Evolutionary conservation across 176 grass and related monocot species (phyloP), one percentile per base, ranked within the genome.

Genomic region (Dactylis glomerata): DNA sequence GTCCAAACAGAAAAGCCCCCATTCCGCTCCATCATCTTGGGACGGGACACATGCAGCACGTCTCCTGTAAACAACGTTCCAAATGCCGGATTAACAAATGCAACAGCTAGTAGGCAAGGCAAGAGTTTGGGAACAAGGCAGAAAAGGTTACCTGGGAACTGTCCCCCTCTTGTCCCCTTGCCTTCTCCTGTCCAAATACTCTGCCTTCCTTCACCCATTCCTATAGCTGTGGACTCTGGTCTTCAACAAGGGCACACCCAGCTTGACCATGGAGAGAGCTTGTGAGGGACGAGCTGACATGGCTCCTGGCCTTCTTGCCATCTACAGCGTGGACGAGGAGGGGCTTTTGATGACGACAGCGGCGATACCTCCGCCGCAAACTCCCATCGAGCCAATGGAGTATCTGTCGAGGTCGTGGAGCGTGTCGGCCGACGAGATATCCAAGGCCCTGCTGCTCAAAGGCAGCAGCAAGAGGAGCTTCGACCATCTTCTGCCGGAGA

Each of bases 381-480:
- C 92, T 20, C 91, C 91, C 52, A 67, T 36, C 56, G 91, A 93
- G 68, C 88, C 92, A 12, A 94, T 94, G 88, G 92, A 91, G 86
- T 88, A 86, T 77, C 79, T 94, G 67, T 83, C 92, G 1, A 81
- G 92, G 69, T 94, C 92, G 19, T 94, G 92, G 92, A 94, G 88
- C 79, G 86, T 94, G 38, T 94, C 92, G 3, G 88, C 92, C 5
- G 85, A 86, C 30, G 92, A 94, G 68, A 88, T 94, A 52, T 91
- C 92, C 64, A 94, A 86, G 73, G 92, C 92, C 8, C 85, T 94
- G 20, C 85, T 90, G 17, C 88, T 86, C 27, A 38, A 86, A 26
- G 82, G 92, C 40, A 78, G 58, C 73, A 93, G 33, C 72, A 90
- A 86, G 82, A 63, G 85, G 52, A 90, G 82, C 38, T 93, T 93